Base-by-base conservation (phyloP, 805 yeast species). In the Candida caryicola region DNA sequence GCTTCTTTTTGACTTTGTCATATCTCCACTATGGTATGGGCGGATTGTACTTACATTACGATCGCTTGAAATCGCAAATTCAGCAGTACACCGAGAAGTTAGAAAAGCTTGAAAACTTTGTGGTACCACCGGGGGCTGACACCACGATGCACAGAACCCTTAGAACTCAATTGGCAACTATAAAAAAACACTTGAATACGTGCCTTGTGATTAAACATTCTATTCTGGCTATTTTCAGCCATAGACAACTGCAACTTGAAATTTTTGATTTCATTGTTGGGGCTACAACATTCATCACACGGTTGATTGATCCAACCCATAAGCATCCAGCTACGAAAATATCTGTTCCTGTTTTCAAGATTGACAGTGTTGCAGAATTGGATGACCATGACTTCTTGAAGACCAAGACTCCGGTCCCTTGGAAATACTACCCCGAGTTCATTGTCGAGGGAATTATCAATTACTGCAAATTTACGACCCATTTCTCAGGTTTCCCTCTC, bases 1-100 rank as follows among this genome's bases (percentile, higher is more conserved):
- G 95, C 52, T 93, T 89, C 60, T 93, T 74, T 53, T 58, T 93
- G 39, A 79, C 90, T 4, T 68, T 84, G 36, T 80, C 95, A 0
- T 89, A 83, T 57, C 61, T 87, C 34, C 90, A 91, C 49, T 93
- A 85, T 62, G 99, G 98, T 30, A 66, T 87, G 29, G 95, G 95
- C 17, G 98, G 97, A 34, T 63, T 84, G 0, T 40, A 71, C 78
- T 31, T 70, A 68, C 59, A 57, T 32, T 77, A 79, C 43, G 79
- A 76, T 31, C 77, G 82, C 41, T 52, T 81, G 23, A 69, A 69
- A 44, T 67, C 69, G 21, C 66, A 71, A 41, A 61, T 75, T 32
- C 71, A 73, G 32, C 78, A 77, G 44, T 49, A 69, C 23, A 66
- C 74, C 12, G 76, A 75, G 45, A 69, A 75, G 43, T 60, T 80